phyloP scores from a whole-genome alignment of 805 yeast species.

The Pichia eremophila region DNA sequence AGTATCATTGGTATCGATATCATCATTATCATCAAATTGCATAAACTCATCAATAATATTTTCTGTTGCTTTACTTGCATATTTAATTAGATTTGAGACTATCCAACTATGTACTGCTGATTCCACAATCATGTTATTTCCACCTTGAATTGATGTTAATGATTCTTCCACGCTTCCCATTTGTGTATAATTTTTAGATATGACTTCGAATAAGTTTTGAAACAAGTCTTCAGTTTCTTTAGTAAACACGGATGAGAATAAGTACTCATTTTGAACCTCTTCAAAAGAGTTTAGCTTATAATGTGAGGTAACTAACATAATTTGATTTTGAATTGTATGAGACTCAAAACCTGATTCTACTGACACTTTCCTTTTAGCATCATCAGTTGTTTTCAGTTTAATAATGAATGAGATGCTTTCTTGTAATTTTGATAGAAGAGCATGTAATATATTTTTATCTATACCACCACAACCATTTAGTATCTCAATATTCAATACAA shows the following conservation, averaged over 20 bases:
- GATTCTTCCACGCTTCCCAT: too few relatives aligned
- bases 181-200: neutral
- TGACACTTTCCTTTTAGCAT: conserved; percentile 1
- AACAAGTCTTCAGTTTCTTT: conserved; percentile 16
- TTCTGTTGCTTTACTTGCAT: neutral
- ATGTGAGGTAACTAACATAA: conserved; percentile 14
- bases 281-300: conserved; percentile 10
- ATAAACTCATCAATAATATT: conserved; percentile 16
- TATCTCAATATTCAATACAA: conserved; percentile 9
- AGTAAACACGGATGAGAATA: conserved; percentile 18
- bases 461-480: conserved; percentile 5
- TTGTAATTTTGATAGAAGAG: conserved; percentile 5
- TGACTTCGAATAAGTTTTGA: conserved; percentile 1
- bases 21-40: conserved; percentile 20
- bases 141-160: neutral
- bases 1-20: neutral
- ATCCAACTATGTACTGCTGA: conserved; percentile 31
- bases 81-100: conserved; percentile 15
- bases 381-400: conserved; percentile 6
- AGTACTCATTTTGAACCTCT: neutral
- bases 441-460: conserved; percentile 3
- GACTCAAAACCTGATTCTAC: neutral
- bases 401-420: conserved; percentile 12
- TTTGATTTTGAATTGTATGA: conserved; percentile 12
- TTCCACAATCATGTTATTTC: conserved; percentile 9